A percentile compares a stretch with the other conserved stretches of the same genome.
These are phyloP conservation scores for Erysimum pusillum DNA, from an alignment of 441 rosid genomes.

Conservation along the genomic window DNA sequence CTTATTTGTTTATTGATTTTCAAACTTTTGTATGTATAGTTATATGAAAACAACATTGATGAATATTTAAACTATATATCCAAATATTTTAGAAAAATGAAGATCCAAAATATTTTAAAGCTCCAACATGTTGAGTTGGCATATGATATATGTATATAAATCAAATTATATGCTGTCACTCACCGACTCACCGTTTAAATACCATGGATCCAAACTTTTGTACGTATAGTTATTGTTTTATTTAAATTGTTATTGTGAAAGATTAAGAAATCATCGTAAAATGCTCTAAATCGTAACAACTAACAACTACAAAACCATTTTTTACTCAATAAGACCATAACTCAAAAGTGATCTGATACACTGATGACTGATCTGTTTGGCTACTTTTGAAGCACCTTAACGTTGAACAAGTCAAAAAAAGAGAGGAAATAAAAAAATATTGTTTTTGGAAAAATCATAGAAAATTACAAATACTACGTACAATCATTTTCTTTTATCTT, in stretches of 20 bases:
- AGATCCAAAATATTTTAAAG: no score
- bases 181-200: no score
- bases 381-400: constrained; percentile 21
- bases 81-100: no score
- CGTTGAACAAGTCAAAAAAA: constrained; percentile 33
- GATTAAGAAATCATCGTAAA: neutral
- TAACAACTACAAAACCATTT: neutral
- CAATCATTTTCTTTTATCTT: neutral
- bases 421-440: neutral
- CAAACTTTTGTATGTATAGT: neutral
- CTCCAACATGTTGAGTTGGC: neutral
- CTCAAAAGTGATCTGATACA: constrained; percentile 6
- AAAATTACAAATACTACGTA: neutral
- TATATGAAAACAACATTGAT: neutral
- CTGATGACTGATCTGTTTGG: constrained; percentile 20
- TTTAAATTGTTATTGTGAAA: neutral
- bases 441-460: neutral
- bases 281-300: neutral
- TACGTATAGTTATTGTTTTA: no score
- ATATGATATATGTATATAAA: no score
- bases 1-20: neutral
- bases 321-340: neutral
- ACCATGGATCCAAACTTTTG: no score
- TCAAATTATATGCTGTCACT: neutral
- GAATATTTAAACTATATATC: no score